Base-by-base conservation (phyloP, 345 rosid genomes). In the Turritis glabra region DNA sequence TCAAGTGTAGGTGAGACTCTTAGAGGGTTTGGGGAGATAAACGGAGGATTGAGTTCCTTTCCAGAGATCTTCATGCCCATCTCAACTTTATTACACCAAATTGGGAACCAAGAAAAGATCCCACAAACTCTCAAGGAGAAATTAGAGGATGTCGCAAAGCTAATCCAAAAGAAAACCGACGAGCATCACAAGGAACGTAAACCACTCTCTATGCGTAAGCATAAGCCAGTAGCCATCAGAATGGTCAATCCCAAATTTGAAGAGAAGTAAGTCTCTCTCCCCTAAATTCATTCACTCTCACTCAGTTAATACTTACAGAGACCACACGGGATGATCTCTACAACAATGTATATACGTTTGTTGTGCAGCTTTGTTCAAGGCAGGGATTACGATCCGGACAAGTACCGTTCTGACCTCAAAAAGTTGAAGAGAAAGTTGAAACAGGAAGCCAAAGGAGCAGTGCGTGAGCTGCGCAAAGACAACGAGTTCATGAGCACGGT, bases 351-450 rank as follows among this genome's bases (percentile, higher is more conserved):
- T 55, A 66, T 52, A 68, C 75, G 5, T 76, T 67, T 69, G 40
- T 82, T 76, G 33, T 85, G 89, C 91, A 95, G 98, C 86, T 95
- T 80, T 80, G 89, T 77, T 12, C 88, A 83, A 85, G 94, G 91
- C 37, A 89, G 92, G 79, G 98, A 95, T 82, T 92, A 92, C 18
- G 99, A 92, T 82, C 99, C 96, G 43, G 99, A 95, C 64, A 85
- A 93, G 10, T 82, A 85, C 35, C 80, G 91, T 56, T 91, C 83
- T 0, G 99, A 95, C 62, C 51, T 48, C 15, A 90, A 80, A 69
- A 95, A 90, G 83, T 54, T 89, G 80, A 81, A 84, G 83, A 92
- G 78, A 64, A 84, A 70, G 1, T 27, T 89, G 7, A 88, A 82
- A 33, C 60, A 77, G 4, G 99, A 88, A 82, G 85, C 84, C 3